phyloP scores from a whole-genome alignment of 306 rosid genomes.

The Acacia confusa region DNA sequence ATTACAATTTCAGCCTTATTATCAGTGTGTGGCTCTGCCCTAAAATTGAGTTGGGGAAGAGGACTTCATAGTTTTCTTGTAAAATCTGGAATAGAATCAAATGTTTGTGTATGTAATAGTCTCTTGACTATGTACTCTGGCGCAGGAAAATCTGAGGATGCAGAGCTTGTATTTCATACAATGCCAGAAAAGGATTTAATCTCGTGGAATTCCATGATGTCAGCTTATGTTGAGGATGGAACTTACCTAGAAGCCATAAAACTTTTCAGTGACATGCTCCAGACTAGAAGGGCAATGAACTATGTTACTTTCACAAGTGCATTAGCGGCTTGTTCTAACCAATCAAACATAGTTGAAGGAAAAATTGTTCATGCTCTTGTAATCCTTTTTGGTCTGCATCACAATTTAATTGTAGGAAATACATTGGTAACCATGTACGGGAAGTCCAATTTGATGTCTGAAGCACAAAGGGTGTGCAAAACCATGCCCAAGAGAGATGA shows the following conservation, averaged over 20 bases:
- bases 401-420: conserved; percentile 64
- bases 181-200: conserved; percentile 81
- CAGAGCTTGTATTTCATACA: conserved; percentile 60
- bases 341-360: conserved; percentile 49
- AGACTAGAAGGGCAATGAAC: conserved; percentile 42
- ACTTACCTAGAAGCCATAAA: conserved; percentile 44
- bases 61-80: conserved; percentile 68
- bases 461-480: conserved; percentile 50
- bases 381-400: conserved; percentile 49
- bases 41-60: conserved; percentile 74
- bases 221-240: conserved; percentile 66
- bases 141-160: conserved; percentile 60
- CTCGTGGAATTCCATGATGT: conserved; percentile 93
- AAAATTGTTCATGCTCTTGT: conserved; percentile 70
- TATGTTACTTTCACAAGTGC: conserved; percentile 72
- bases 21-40: conserved; percentile 56
- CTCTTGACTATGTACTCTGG: conserved; percentile 82
- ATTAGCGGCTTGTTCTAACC: conserved; percentile 71
- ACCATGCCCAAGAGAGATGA: conserved; percentile 63
- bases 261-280: conserved; percentile 61
- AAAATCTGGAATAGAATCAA: conserved; percentile 69
- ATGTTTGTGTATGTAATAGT: conserved; percentile 71
- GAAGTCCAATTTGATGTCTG: conserved; percentile 55
- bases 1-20: conserved; percentile 65
- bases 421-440: conserved; percentile 84